Base-by-base conservation (phyloP, 164 flowering plant genomes). In the Taxillus chinensis region DNA sequence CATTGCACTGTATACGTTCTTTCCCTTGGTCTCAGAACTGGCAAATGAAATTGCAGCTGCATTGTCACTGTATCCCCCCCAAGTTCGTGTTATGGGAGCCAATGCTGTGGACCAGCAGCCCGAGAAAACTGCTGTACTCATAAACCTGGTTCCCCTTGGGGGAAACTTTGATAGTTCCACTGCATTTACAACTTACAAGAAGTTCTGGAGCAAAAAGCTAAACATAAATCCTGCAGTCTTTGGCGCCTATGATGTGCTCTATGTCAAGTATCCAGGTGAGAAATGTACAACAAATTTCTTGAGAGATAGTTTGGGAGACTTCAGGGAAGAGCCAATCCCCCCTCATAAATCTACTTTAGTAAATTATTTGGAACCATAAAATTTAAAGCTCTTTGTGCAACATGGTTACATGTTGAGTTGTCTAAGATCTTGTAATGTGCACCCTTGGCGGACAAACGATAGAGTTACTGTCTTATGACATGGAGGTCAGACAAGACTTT, bases 41-140 rank as follows among this genome's bases (percentile, higher is more conserved):
- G 78, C 84, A 8, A 61, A 68, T 39, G 83, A 83, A 66, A 73
- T 85, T 46, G 77, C 87, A 7, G 64, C 71, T 4, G 64, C 75
- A 46, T 15, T 78, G 37, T 55, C 65, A 7, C 70, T 85, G 5
- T 70, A 78, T 51, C 77, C 27, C 53, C 74, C 76, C 71, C 90
- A 85, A 71, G 90, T 83, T 42, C 84, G 84, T 8, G 73, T 83
- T 17, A 73, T 80, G 78, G 87, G 87, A 59, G 86, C 90, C n/a
- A 69, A 85, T 70, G 82, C 79, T 39, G 81, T 77, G 5, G 73
- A 57, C 38, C 80, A 77, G 61, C 79, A 79, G 63, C 75, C 70
- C 27, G 78, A 83, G 42, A 71, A 78, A 76, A 81, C 86, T 40
- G 68, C 67, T 27, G 86, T 81, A 58, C 79, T 79, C 55, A 67